A percentile compares a stretch with the other conserved stretches of the same genome.
Conservation (phyloP, 1,284 basidiomycete genomes). For the Pseudozyma thailandica region DNA sequence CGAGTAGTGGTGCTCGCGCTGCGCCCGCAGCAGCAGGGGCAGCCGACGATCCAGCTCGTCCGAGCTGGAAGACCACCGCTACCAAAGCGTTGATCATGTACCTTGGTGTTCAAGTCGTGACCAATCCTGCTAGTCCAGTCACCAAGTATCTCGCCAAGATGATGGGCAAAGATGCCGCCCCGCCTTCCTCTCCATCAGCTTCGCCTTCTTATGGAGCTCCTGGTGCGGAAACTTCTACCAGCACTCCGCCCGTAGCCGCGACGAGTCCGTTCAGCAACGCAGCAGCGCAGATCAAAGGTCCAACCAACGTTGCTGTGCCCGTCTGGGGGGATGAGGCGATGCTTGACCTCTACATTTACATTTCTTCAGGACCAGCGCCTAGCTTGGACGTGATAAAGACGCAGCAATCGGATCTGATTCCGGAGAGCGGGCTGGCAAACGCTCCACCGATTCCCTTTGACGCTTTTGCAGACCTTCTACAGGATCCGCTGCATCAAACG, state of each 20-base stretch:
- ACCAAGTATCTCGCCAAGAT: conserved; percentile 30
- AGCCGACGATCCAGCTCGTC: conserved; percentile 5
- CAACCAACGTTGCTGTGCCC: conserved; percentile 34
- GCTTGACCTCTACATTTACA: conserved; percentile 54
- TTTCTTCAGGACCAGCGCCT: conserved; percentile 35
- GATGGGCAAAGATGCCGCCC: conserved; percentile 9
- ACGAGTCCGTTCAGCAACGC: not conserved
- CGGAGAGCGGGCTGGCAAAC: conserved; percentile 11
- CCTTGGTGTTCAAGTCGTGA: conserved; percentile 35
- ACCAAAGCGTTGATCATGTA: conserved; percentile 41
- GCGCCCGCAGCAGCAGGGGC: conserved; percentile 4
- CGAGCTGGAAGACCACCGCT: conserved; percentile 45
- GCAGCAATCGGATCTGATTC: conserved; percentile 46
- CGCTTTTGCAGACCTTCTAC: conserved; percentile 31
- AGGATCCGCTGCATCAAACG: conserved; percentile 18
- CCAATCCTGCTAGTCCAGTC: conserved; percentile 36
- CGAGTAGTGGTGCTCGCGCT: conserved; percentile 3
- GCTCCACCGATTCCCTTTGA: conserved; percentile 37
- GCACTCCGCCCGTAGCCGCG: not conserved
- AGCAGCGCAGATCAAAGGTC: conserved; percentile 17
- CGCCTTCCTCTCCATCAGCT: not conserved
- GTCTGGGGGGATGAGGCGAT: conserved; percentile 24
- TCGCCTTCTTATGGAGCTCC: not conserved
- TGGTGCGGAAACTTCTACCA: not conserved
- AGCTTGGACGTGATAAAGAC: conserved; percentile 22